Percentiles rank a stretch among this genome's conserved stretches.
Evolutionary conservation across 768 basidiomycete species (phyloP).

Genomic region (Daedaleopsis nitida): DNA sequence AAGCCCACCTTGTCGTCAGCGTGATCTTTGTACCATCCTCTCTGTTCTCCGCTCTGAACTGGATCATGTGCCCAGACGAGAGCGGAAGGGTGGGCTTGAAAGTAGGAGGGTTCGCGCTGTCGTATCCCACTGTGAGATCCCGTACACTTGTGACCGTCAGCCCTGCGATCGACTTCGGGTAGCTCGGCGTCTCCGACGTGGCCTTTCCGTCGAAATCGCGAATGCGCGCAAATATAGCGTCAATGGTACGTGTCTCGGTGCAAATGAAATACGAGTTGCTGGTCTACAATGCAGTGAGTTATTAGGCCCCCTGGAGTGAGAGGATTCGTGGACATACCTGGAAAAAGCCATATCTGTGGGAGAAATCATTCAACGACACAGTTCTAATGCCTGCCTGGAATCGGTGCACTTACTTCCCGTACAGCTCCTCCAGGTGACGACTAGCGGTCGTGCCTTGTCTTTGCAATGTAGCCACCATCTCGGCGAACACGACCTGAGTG

Average conservation of each 20-base stretch:
- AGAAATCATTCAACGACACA: not conserved
- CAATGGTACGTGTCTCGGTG: constrained; percentile 62
- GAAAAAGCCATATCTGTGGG: constrained; percentile 74
- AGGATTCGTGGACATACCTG: constrained; percentile 44
- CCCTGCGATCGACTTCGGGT: constrained; percentile 63
- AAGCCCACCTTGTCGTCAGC: constrained; percentile 66
- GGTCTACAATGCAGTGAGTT: constrained; percentile 46
- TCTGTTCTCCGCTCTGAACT: constrained; percentile 59
- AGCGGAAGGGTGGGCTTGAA: constrained; percentile 64
- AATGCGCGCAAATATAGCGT: constrained; percentile 67
- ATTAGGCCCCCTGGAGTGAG: not conserved
- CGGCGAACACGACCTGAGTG: constrained; percentile 65
- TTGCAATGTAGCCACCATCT: constrained; percentile 58
- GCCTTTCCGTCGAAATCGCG: constrained; percentile 53
- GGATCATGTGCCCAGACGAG: constrained; percentile 86
- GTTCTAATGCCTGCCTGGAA: not conserved
- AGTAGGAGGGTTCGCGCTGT: constrained; percentile 70
- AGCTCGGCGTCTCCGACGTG: constrained; percentile 38
- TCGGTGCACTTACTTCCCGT: constrained; percentile 48
- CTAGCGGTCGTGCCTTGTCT: constrained; percentile 54
- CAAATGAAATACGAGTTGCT: constrained; percentile 85
- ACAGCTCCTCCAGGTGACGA: constrained; percentile 62
- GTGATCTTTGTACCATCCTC: constrained; percentile 51
- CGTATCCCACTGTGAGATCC: constrained; percentile 79
- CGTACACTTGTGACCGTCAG: constrained; percentile 62